Evolutionary conservation across 768 basidiomycete species (phyloP), one percentile per base, ranked within the genome.

Genomic region (Clitopilus passeckerianus): DNA sequence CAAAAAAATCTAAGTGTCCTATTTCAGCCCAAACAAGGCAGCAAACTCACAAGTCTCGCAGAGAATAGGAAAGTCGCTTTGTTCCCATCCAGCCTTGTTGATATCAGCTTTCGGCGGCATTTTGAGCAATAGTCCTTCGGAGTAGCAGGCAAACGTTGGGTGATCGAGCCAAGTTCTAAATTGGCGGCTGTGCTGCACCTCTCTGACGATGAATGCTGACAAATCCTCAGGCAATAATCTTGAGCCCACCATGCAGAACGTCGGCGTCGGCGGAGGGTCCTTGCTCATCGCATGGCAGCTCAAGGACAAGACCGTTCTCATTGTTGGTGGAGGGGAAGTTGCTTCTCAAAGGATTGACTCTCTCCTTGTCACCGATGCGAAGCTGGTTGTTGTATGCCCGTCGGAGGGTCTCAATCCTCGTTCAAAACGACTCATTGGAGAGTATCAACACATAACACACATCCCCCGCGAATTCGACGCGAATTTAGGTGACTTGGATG

Each of bases 251-350:
- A 50, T 50, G 46, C 46, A 68, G 20, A 65, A 59, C 33, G 61
- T 71, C 27, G 77, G 80, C 33, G 61, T 71, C 27, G 77, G 80
- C 44, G 87, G 89, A 12, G 86, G 86, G 6, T 95, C 95, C 1
- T 83, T 98, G 50, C 82, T 98, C 41, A 77, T 98, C 63, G 96
- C 97, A 34, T 97, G 93, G 90, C 95, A 96, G 72, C 89, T 98
- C 71, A 86, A 84, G 59, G 75, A 81, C 65, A 93, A 91, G 65
- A 80, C 77, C 18, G 93, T 97, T 52, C 88, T 98, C 68, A 84
- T 98, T 66, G 85, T 98, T 64, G 97, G 97, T 44, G 97, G 96
- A 8, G 97, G 97, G 53, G 86, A 89, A 60, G 90, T 99, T 55
- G 96, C 95, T 1, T 87, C 93, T 2, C 86, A 91, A 56, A 86